Percentiles rank a stretch among this genome's conserved stretches.
These are phyloP conservation scores for Lepidium aucheri DNA, from an alignment of 345 rosid genomes.

Conservation along the genomic window DNA sequence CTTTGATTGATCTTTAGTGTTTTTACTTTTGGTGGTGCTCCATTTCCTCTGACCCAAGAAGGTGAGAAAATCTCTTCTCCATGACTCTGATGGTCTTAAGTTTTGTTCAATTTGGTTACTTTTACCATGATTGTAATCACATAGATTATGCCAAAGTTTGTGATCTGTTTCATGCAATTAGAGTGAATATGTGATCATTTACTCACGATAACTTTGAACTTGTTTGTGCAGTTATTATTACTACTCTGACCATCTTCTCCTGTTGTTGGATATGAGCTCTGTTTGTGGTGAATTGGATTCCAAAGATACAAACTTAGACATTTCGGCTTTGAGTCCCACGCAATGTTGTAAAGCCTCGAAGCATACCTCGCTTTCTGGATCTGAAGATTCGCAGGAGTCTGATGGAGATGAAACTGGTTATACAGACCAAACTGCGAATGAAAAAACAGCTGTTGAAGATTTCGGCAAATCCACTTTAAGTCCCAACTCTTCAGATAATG, in stretches of 20 bases:
- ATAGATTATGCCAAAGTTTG: not conserved
- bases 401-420: conserved; percentile 34
- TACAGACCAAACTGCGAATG: conserved; percentile 27
- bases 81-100: not conserved
- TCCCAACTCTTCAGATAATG: conserved; percentile 25
- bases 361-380: conserved; percentile 1
- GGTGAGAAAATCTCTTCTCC: conserved; percentile 2
- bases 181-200: not conserved
- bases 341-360: conserved; percentile 19
- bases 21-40: not conserved
- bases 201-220: not conserved
- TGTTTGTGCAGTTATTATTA: conserved; percentile 15
- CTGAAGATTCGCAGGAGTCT: conserved; percentile 31
- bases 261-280: conserved; percentile 38
- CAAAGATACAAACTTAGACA: conserved; percentile 29
- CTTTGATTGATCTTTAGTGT: not conserved
- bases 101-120: not conserved
- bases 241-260: not conserved
- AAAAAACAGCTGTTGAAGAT: conserved; percentile 22
- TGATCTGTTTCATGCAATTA: not conserved
- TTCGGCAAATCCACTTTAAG: conserved; percentile 16
- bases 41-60: not conserved
- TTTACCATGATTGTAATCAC: not conserved
- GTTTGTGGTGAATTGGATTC: conserved; percentile 15
- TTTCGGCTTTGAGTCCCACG: conserved; percentile 5